phyloP scores from a whole-genome alignment of 176 grass and related monocot species.

The Rhynchospora breviuscula region DNA sequence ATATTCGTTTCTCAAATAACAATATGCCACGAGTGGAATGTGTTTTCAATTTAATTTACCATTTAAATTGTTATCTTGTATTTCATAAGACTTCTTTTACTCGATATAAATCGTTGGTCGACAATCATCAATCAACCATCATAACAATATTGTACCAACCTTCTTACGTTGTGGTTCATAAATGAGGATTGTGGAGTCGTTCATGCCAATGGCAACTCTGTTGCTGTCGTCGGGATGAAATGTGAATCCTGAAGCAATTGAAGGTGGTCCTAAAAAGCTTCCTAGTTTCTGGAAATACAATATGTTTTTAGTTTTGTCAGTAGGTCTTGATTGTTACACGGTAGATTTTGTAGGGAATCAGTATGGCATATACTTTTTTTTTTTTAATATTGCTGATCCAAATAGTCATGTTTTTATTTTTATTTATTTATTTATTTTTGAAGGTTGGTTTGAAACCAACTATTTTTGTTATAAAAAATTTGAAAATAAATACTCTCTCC shows the following conservation, averaged over 20 bases:
- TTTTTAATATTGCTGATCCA: not conserved
- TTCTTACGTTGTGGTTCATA: not conserved
- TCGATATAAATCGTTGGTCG: too few relatives aligned
- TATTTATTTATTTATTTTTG: too few relatives aligned
- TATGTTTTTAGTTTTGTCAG: not conserved
- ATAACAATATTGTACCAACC: not conserved
- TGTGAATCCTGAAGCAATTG: not conserved
- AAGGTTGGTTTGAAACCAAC: too few relatives aligned
- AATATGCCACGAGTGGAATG: not conserved
- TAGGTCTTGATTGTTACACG: too few relatives aligned
- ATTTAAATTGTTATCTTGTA: too few relatives aligned
- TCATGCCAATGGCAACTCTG: not conserved
- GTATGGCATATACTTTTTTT: not conserved
- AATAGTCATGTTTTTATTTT: too few relatives aligned
- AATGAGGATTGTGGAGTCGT: conserved; percentile 4
- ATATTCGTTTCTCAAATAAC: not conserved
- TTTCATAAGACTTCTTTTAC: too few relatives aligned
- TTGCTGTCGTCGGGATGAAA: not conserved
- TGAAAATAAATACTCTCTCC: too few relatives aligned
- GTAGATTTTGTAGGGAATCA: not conserved
- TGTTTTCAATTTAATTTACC: too few relatives aligned
- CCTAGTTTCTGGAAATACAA: not conserved
- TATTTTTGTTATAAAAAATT: too few relatives aligned
- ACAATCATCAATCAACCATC: not conserved
- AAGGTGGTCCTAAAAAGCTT: not conserved